Evolutionary conservation across 441 rosid species (phyloP), one percentile per base, ranked within the genome.

Genomic region (Kokia cookei): DNA sequence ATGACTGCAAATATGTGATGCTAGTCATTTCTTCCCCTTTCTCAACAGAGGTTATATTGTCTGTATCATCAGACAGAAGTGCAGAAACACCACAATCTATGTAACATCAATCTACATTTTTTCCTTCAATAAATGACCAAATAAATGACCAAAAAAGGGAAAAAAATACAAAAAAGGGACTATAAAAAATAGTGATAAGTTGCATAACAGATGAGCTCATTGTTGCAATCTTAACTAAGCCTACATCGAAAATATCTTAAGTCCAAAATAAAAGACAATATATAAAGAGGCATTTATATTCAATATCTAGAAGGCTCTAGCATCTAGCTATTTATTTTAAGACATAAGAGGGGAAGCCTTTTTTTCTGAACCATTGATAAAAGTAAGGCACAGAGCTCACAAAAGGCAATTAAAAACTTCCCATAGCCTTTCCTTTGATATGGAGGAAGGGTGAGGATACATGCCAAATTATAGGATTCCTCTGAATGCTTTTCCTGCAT

Each of bases 401-500:
- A 96, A 86, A 96, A 96, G 73, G 99, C 98, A 79, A 96, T 96
- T 71, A 96, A 79, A 85, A 93, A 96, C 80, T 96, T 96, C 7
- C 98, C 99, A 70, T 96, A 96, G 87, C 99, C 99, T 89, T 96
- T 96, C 83, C 99, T 93, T 78, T 96, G 99, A 80, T 96, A 96
- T 35, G 97, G 99, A 74, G n/a, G n/a, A n/a, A n/a, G n/a, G n/a
- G n/a, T n/a, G n/a, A n/a, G n/a, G n/a, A n/a, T n/a, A n/a, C n/a
- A n/a, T n/a, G n/a, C n/a, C n/a, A n/a, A n/a, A n/a, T n/a, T n/a
- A n/a, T n/a, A n/a, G n/a, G n/a, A n/a, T n/a, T n/a, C n/a, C n/a
- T n/a, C n/a, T n/a, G n/a, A n/a, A n/a, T n/a, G n/a, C n/a, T n/a
- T n/a, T n/a, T n/a, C n/a, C n/a, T n/a, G n/a, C n/a, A n/a, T n/a